Conservation (phyloP, 257 asterid species). For the Penstemon newberryi region DNA sequence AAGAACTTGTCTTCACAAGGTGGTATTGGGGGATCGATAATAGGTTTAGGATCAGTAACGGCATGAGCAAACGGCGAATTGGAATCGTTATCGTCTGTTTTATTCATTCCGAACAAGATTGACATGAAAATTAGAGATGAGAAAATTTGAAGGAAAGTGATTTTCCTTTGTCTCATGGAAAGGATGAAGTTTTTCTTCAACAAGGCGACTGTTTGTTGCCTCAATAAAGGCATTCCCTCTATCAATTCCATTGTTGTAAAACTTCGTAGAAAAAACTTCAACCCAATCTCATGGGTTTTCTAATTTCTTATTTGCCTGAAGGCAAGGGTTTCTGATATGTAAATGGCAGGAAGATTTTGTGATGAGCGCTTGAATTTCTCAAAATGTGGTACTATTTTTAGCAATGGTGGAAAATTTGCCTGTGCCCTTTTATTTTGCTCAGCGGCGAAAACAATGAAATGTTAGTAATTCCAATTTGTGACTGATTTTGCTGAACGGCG, state of each 20-base stretch:
- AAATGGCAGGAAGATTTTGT: too few relatives aligned
- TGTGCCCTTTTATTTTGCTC: too few relatives aligned
- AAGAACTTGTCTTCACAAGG: constrained; percentile 42
- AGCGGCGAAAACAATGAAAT: too few relatives aligned
- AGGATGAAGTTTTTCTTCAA: constrained; percentile 38
- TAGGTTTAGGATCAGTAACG: constrained; percentile 29
- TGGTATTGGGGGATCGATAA: constrained; percentile 32
- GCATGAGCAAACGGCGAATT: constrained; percentile 16
- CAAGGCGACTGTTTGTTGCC: constrained; percentile 40
- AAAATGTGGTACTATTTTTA: too few relatives aligned
- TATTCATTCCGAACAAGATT: constrained; percentile 29
- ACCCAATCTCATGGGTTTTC: too few relatives aligned
- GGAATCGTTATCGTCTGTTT: background rate
- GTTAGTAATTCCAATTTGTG: too few relatives aligned
- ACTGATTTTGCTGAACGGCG: too few relatives aligned
- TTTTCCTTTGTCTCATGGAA: constrained; percentile 28
- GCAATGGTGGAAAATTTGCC: too few relatives aligned
- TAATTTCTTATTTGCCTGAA: too few relatives aligned
- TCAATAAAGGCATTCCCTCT: constrained; percentile 36
- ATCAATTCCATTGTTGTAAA: constrained; percentile 28
- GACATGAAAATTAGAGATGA: constrained; percentile 44
- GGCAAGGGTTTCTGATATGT: too few relatives aligned
- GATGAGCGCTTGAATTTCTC: too few relatives aligned
- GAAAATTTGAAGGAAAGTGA: constrained; percentile 37
- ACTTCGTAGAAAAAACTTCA: too few relatives aligned